Percentiles rank a stretch among this genome's conserved stretches.
Evolutionary conservation across 805 yeast species (phyloP).

Genomic region (Kazachstania psychrophila): DNA sequence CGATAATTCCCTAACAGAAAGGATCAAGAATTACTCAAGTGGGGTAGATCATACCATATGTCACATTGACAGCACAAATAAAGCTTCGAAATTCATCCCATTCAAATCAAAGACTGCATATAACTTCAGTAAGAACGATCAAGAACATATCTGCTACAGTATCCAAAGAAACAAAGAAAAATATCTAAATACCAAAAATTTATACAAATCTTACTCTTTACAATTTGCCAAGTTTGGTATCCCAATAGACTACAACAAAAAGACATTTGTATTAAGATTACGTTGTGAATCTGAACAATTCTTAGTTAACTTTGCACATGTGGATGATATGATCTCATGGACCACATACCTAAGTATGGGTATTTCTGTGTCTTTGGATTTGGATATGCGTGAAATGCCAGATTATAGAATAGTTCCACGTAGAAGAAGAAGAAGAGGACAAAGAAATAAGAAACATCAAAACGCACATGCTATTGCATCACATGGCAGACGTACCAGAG

Average conservation of each 20-base stretch:
- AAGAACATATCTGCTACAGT: slow-evolving; percentile 16
- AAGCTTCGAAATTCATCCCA: slow-evolving; percentile 8
- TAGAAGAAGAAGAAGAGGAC: slow-evolving; percentile 43
- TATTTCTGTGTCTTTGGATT: slow-evolving; percentile 69
- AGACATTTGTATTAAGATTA: slow-evolving; percentile 56
- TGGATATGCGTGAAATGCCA: slow-evolving; percentile 63
- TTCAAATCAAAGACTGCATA: slow-evolving; percentile 14
- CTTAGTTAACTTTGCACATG: slow-evolving; percentile 51
- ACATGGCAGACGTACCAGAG: neutral
- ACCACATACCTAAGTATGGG: slow-evolving; percentile 62
- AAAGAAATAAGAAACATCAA: slow-evolving; percentile 8
- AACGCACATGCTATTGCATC: neutral
- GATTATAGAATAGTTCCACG: slow-evolving; percentile 73
- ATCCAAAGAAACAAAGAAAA: slow-evolving; percentile 16
- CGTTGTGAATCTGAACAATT: slow-evolving; percentile 81
- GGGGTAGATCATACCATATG: slow-evolving; percentile 11
- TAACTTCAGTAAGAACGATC: slow-evolving; percentile 23
- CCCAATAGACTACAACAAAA: slow-evolving; percentile 75
- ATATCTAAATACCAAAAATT: slow-evolving; percentile 28
- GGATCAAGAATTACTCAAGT: slow-evolving; percentile 24
- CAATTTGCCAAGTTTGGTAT: slow-evolving; percentile 80
- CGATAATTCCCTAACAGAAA: slow-evolving; percentile 28
- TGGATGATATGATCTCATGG: slow-evolving; percentile 72
- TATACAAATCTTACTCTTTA: slow-evolving; percentile 62
- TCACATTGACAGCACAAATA: slow-evolving; percentile 4